Base-by-base conservation (phyloP, 2,329 filamentous ascomycete species). In the Microcyclospora tardicrescens region DNA sequence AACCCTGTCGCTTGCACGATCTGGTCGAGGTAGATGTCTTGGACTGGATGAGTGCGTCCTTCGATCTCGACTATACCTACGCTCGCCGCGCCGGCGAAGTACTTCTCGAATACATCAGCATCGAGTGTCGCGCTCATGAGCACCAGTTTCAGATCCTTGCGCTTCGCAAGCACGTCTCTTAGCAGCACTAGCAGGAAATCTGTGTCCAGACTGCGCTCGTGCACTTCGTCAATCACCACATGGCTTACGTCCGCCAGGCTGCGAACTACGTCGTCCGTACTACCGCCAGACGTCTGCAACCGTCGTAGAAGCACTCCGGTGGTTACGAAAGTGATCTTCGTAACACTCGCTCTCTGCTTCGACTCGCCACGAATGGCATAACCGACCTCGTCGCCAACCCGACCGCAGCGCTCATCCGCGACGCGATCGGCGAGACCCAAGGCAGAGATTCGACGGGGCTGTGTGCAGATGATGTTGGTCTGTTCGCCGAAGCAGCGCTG, bases 121-220 rank as follows among this genome's bases (percentile, higher is more conserved):
- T 98, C 87, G 2, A 96, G 74, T 1, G 89, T 98, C 2, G 89
- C 89, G 61, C 85, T 94, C 91, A 98, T 98, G 28, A 98, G 69
- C 10, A 98, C 78, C 31, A 96, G 72, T 59, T 89, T 94, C 29
- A 96, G 71, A 45, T 93, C 83, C 51, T 77, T 79, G 35, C 83
- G 73, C 48, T 71, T 69, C 41, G 72, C 73, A 47, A 95, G 62
- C 6, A 94, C 84, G 56, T 94, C 83, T 39, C 85, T 77, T 28
- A 98, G 67, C 36, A 98, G 72, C 33, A 87, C 86, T 37, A 98
- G 71, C 9, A 96, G 67, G 55, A 98, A 95, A 58, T 98, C 89
- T 0, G 87, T 95, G 55, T 96, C 91, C 9, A 98, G 67, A 61
- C 84, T 93, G 39, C 89, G 77, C 61, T 98, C 89, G 63, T 98